Evolutionary conservation across 495 filamentous ascomycete genomes (phyloP), one percentile per base, ranked within the genome.

Genomic region (Oidiodendron maius): DNA sequence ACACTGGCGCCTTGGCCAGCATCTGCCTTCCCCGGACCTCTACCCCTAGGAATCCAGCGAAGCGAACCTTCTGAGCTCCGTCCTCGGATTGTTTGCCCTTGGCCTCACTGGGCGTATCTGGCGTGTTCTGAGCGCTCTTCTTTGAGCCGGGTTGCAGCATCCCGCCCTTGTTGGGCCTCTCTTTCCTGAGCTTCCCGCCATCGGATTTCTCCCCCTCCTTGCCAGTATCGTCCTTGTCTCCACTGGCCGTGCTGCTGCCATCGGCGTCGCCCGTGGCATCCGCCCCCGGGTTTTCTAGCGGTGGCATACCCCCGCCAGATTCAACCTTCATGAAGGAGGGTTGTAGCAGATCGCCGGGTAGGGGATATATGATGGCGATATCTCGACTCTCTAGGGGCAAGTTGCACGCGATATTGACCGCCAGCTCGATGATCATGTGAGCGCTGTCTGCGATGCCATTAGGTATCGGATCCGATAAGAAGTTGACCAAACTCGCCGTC

Each of bases 361-460:
- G 64, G 44, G 89, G 82, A 58, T 96, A 97, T 51, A 84, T 79
- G 47, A 98, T 85, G 40, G 78, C 81, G 13, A 98, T 85, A 56
- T 97, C 94, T 53, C 93, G 80, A 53, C 87, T 90, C 66, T 98
- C 93, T 10, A 95, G 66, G 0, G 94, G 93, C 40, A 97, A 70
- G 62, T 96, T 91, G 53, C 79, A 76, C 2, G 86, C 81, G 51
- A 98, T 90, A 43, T 82, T 85, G 22, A 97, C 76, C 5, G 91
- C 88, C 36, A 96, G 77, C 65, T 97, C 91, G 26, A 97, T 80
- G 61, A 98, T 96, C 17, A 89, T 84, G 44, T 87, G 87, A 9
- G 77, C 78, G 24, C 44, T 57, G 28, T 77, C 80, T 43, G 91
- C 84, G 37, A 97, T 71, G 3, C 89, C 93, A 18, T 44, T 5